phyloP scores from a whole-genome alignment of 495 filamentous ascomycete genomes.

The Penicillium manginii region DNA sequence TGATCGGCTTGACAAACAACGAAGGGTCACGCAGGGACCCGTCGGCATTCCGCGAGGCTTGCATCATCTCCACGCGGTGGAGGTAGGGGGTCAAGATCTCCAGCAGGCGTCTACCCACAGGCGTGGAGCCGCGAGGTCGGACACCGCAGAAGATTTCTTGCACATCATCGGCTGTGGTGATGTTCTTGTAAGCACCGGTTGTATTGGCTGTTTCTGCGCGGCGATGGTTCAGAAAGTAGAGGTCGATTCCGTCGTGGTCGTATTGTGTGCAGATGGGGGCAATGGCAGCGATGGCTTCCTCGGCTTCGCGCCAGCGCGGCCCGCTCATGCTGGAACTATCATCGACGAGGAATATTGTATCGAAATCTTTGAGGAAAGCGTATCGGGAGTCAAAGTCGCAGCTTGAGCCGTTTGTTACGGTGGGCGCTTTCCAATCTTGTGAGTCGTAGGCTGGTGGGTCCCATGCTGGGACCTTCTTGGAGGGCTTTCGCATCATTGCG shows the following conservation, averaged over 20 bases:
- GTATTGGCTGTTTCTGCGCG: constrained; percentile 15
- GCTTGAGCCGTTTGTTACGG: constrained; percentile 2
- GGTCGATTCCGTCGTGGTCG: constrained; percentile 89
- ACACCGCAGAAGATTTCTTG: constrained; percentile 69
- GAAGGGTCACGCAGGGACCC: constrained; percentile 6
- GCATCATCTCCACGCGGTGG: constrained; percentile 40
- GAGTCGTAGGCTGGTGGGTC: constrained; percentile 42
- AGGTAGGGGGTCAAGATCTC: constrained; percentile 77
- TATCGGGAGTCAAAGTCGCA: constrained; percentile 54
- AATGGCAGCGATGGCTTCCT: constrained; percentile 72
- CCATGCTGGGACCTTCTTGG: constrained; percentile 19
- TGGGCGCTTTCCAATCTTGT: constrained; percentile 3
- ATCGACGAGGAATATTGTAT: constrained; percentile 93
- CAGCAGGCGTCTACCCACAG: constrained; percentile 73
- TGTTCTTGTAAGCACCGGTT: constrained; percentile 56
- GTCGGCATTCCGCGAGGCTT: constrained; percentile 46
- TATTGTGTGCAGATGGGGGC: constrained; percentile 82
- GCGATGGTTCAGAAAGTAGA: constrained; percentile 85
- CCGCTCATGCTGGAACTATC: constrained; percentile 91
- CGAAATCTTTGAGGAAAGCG: constrained; percentile 82
- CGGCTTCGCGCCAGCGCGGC: constrained; percentile 74
- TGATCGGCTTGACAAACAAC: constrained; percentile 71
- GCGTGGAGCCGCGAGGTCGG: constrained; percentile 67
- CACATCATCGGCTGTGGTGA: constrained; percentile 57
- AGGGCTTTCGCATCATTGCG: background rate